Base-by-base conservation (phyloP, 192 early-diverging fungal genomes). In the Polychytrium aggregatum region DNA sequence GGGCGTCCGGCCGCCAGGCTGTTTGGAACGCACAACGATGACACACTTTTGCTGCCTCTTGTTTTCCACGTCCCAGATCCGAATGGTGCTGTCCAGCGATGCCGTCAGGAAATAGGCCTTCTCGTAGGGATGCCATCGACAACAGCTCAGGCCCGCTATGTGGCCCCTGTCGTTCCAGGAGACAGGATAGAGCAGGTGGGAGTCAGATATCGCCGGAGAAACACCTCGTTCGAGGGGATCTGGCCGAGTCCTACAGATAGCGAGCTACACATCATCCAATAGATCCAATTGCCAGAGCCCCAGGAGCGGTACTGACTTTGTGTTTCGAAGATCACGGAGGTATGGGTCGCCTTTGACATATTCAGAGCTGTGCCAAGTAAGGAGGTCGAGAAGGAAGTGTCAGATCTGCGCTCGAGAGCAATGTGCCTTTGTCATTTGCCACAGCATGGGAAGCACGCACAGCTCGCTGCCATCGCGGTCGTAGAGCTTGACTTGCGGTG, bases 331-430 rank as follows among this genome's bases (percentile, higher is more conserved):
- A 55, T 97, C 94, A 10, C 83, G 71, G 30, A 97, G 81, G 55
- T 97, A 97, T 49, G 86, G 85, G 58, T 97, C 94, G 25, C 94
- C 94, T 50, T 92, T 92, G 46, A 75, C 67, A 43, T 75, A 90
- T 51, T 90, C 85, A 10, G 31, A 4, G 31, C 11, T 33, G 31
- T 11, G 31, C 7, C 22, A 24, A 16, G 4, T 16, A 24, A 8
- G 5, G 22, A 4, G 40, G 6, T 6, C 4, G 7, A 41, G 7
- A 16, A 41, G 22, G 4, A 4, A 24, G 40, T 8, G 22, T 21
- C 17, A 7, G 7, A 41, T 41, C n/a, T n/a, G n/a, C n/a, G n/a
- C n/a, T n/a, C n/a, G n/a, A n/a, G n/a, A n/a, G n/a, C n/a, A n/a
- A n/a, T n/a, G n/a, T n/a, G n/a, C n/a, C n/a, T n/a, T n/a, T n/a